These are phyloP conservation scores for Proliferodiscus dingleyae DNA, from an alignment of 2,329 filamentous ascomycete genomes.

Conservation along the genomic window DNA sequence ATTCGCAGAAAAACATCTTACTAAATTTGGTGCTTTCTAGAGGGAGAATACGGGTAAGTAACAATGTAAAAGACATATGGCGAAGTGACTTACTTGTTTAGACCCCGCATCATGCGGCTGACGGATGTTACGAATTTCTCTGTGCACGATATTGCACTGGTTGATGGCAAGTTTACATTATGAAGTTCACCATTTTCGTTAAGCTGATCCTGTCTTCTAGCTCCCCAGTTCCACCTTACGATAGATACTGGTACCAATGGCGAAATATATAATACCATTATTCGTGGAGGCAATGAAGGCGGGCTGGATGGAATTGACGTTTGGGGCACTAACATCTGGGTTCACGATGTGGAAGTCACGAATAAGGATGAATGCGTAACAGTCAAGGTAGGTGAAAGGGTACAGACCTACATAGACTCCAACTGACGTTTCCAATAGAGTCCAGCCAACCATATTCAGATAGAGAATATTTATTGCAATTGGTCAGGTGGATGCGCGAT, in stretches of 20 bases:
- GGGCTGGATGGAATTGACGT: constrained; percentile 53
- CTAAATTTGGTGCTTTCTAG: constrained; percentile 8
- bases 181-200: background rate
- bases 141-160: constrained; percentile 22
- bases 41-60: constrained; percentile 18
- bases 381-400: constrained; percentile 36
- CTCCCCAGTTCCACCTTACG: constrained; percentile 37
- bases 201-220: constrained; percentile 12
- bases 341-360: constrained; percentile 56
- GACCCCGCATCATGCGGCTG: constrained; percentile 22
- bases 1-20: constrained; percentile 14
- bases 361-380: constrained; percentile 60
- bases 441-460: constrained; percentile 51
- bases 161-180: constrained; percentile 15
- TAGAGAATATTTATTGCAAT: constrained; percentile 59
- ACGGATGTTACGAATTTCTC: constrained; percentile 19
- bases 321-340: constrained; percentile 49
- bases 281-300: constrained; percentile 46
- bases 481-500: constrained; percentile 56
- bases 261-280: constrained; percentile 51
- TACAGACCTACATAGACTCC: background rate
- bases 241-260: constrained; percentile 47
- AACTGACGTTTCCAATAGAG: constrained; percentile 33
- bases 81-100: constrained; percentile 19
- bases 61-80: constrained; percentile 16